Percentiles rank a stretch among this genome's conserved stretches.
These are phyloP conservation scores for Kitagawia praeruptora DNA, from an alignment of 129 eudicot species.

Conservation along the genomic window DNA sequence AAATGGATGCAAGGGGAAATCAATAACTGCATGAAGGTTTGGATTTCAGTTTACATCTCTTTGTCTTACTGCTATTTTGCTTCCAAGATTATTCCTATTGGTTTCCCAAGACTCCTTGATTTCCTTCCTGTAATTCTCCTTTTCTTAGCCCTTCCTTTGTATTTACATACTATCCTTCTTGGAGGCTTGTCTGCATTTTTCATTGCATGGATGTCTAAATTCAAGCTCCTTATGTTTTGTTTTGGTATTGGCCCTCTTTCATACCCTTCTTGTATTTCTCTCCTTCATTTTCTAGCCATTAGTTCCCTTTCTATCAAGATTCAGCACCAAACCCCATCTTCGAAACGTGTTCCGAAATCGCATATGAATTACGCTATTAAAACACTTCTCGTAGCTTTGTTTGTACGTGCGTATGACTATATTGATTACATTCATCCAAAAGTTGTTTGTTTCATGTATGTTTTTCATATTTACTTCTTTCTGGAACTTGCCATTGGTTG, in stretches of 20 bases:
- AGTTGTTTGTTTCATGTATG: slow-evolving; percentile 22
- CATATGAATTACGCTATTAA: slow-evolving; percentile 29
- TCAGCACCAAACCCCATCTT: slow-evolving; percentile 16
- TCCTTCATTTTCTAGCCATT: slow-evolving; percentile 26
- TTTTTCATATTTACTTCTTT: slow-evolving; percentile 30
- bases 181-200: slow-evolving; percentile 38
- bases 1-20: slow-evolving; percentile 16
- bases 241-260: slow-evolving; percentile 49
- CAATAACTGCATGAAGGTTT: slow-evolving; percentile 7
- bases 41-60: slow-evolving; percentile 33
- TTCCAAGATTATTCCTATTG: slow-evolving; percentile 21
- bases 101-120: slow-evolving; percentile 25
- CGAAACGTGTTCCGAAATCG: slow-evolving; percentile 8
- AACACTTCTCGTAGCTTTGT: slow-evolving; percentile 21
- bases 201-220: slow-evolving; percentile 49
- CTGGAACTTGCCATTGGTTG: slow-evolving; percentile 42
- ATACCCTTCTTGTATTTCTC: slow-evolving; percentile 27
- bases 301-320: slow-evolving; percentile 42
- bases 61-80: slow-evolving; percentile 27
- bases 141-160: slow-evolving; percentile 49
- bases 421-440: slow-evolving; percentile 27
- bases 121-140: slow-evolving; percentile 27
- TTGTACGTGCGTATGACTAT: slow-evolving; percentile 26
- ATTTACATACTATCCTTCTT: slow-evolving; percentile 30
- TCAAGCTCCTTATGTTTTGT: slow-evolving; percentile 50